phyloP scores from a whole-genome alignment of 495 filamentous ascomycete species.

The Annulohypoxylon bovei region DNA sequence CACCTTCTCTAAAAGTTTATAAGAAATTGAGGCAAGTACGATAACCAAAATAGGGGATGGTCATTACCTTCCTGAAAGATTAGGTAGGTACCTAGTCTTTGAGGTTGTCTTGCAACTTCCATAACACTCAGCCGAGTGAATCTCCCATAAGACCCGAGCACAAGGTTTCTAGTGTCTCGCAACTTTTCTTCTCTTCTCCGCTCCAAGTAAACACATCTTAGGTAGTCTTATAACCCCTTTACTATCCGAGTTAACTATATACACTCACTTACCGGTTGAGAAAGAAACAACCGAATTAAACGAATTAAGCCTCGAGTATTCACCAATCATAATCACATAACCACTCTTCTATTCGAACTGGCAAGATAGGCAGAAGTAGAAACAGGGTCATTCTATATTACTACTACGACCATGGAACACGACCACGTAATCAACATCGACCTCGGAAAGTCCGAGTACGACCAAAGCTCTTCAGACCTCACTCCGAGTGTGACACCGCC shows the following conservation, averaged over 20 bases:
- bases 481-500: neutral
- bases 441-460: conserved; percentile 21
- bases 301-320: neutral
- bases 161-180: neutral
- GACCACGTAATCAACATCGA: conserved; percentile 19
- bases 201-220: conserved; percentile 1
- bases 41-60: neutral
- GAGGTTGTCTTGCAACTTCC: neutral
- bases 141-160: neutral
- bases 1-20: no score
- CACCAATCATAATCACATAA: neutral
- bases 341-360: neutral
- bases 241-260: conserved; percentile 17
- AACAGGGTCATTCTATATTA: neutral
- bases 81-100: no score
- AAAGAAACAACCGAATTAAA: neutral
- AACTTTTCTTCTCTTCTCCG: neutral
- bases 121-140: neutral
- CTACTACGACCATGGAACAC: conserved; percentile 10
- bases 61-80: neutral
- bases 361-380: neutral
- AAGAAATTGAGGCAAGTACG: neutral
- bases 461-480: neutral
- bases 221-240: neutral
- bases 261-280: conserved; percentile 27